Evolutionary conservation across 305 asterid species (phyloP), one percentile per base, ranked within the genome.

Genomic region (Fraxinus dipetala): DNA sequence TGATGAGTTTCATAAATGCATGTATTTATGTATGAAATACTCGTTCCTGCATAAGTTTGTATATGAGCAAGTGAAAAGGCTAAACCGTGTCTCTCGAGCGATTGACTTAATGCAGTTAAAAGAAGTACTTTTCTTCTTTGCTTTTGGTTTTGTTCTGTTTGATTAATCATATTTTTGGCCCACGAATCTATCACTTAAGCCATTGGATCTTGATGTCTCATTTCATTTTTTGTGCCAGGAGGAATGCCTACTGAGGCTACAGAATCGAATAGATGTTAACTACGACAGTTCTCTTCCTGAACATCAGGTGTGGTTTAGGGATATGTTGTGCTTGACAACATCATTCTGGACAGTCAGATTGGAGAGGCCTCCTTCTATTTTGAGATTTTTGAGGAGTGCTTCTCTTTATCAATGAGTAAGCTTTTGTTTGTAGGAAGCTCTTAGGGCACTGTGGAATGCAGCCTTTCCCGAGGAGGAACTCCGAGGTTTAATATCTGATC

Each of bases 401-500:
- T 81, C 24, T 76, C 43, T 83, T 80, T 79, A 81, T 79, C 78
- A 31, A 82, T 40, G 28, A 67, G 35, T 76, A 43, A 32, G 30
- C 67, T 80, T 81, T 84, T 80, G 84, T 80, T 77, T 76, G 69
- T 75, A 96, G 99, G 98, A 92, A 89, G 92, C 99, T 77, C 87
- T 96, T 73, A 88, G 85, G 89, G 94, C 94, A 74, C 84, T 94
- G 82, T 96, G 99, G 99, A 65, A 85, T 87, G 97, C 94, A 80
- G 91, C 98, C 85, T 96, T 94, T 88, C 99, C 99, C 5, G 95
- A 86, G 82, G 93, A 92, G 86, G 91, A 90, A 81, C 92, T 94
- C 22, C 82, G 6, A 31, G 96, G 97, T 85, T 88, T 94, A 85
- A 89, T 96, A 89, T 94, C 99, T 59, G 99, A 96, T 80, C 98